A percentile compares a stretch with the other conserved stretches of the same genome.
Evolutionary conservation across 345 rosid species (phyloP).

Genomic region (Bretschneidera sinensis): DNA sequence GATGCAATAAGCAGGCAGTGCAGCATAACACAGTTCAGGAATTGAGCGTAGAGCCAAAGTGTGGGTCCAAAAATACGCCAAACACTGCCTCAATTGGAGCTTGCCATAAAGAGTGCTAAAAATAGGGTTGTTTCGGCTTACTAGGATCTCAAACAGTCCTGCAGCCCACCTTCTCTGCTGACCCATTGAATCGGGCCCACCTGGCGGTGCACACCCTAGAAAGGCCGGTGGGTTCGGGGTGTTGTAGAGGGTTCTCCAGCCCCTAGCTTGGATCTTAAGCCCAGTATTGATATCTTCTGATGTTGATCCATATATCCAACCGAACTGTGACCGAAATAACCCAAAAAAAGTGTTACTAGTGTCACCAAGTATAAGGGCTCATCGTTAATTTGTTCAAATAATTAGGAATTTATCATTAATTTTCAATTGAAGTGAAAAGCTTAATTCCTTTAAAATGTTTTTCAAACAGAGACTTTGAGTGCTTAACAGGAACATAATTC

Average conservation of each 20-base stretch:
- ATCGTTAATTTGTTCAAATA: too few relatives aligned
- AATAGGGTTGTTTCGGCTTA: conserved; percentile 37
- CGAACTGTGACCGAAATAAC: conserved; percentile 28
- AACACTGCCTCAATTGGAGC: conserved; percentile 44
- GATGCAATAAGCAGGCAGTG: conserved; percentile 58
- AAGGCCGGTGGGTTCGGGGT: conserved; percentile 47
- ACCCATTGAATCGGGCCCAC: conserved; percentile 35
- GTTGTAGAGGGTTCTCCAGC: conserved; percentile 37
- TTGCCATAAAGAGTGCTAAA: conserved; percentile 15
- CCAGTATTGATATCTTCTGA: conserved; percentile 58
- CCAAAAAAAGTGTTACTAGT: too few relatives aligned
- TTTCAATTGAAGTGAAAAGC: too few relatives aligned
- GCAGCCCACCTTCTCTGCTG: conserved; percentile 67
- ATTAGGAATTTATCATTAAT: background rate
- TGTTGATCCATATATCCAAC: conserved; percentile 62
- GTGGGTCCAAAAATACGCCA: conserved; percentile 28
- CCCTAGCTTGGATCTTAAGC: conserved; percentile 41
- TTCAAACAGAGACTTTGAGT: background rate
- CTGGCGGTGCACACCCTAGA: conserved; percentile 45
- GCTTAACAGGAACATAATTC: too few relatives aligned
- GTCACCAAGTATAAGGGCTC: too few relatives aligned
- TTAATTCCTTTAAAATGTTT: background rate
- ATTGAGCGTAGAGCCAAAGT: conserved; percentile 42
- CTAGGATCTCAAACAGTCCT: conserved; percentile 48
- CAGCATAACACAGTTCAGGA: conserved; percentile 53